These are phyloP conservation scores for Cutaneotrichosporon sp. DNA, from an alignment of 1,284 basidiomycete species.

Conservation along the genomic window DNA sequence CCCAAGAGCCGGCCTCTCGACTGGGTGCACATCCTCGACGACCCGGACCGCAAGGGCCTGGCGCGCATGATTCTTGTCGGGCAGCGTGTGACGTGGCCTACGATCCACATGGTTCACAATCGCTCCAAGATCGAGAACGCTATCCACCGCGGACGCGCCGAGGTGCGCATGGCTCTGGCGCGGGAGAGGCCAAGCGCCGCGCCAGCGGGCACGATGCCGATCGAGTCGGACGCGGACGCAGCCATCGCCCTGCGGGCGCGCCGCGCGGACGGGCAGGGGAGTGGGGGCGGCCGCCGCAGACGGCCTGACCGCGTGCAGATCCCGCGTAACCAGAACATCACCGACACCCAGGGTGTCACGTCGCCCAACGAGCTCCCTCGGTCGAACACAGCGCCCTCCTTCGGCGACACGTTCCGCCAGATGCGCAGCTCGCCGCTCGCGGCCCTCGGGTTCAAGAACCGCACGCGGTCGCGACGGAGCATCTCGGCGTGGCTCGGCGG, in stretches of 20 bases:
- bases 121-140: slow-evolving; percentile 65
- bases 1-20: slow-evolving; percentile 79
- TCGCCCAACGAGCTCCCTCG: slow-evolving; percentile 6
- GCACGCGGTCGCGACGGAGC: slow-evolving; percentile 33
- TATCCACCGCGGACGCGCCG: slow-evolving; percentile 75
- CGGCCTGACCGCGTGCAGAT: neutral
- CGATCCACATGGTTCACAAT: slow-evolving; percentile 91
- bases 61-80: slow-evolving; percentile 82
- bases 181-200: slow-evolving; percentile 44
- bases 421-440: slow-evolving; percentile 34
- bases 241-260: slow-evolving; percentile 46
- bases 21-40: slow-evolving; percentile 79
- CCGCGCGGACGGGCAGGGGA: slow-evolving; percentile 9
- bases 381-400: slow-evolving; percentile 11
- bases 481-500: slow-evolving; percentile 42
- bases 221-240: slow-evolving; percentile 53
- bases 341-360: neutral
- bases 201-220: slow-evolving; percentile 32
- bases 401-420: slow-evolving; percentile 41
- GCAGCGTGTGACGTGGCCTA: slow-evolving; percentile 91
- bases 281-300: neutral
- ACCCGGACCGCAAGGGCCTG: slow-evolving; percentile 77
- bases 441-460: slow-evolving; percentile 31
- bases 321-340: neutral
- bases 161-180: slow-evolving; percentile 61